Evolutionary conservation across 2,329 filamentous ascomycete genomes (phyloP), one percentile per base, ranked within the genome.

Genomic region (Trichoderma sp.): DNA sequence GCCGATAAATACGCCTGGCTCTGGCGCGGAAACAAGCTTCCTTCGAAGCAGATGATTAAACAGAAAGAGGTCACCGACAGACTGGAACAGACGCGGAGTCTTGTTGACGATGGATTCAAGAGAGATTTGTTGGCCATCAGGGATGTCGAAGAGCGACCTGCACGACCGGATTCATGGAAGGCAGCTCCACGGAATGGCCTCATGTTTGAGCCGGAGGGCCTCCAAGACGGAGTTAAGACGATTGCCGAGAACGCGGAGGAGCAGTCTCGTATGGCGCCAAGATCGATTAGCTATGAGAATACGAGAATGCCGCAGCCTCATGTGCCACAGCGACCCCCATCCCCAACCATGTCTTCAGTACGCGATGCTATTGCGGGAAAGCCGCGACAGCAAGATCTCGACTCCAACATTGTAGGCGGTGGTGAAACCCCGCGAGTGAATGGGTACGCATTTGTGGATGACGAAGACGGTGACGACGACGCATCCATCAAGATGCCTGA

Each of bases 401-500:
- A 93, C 75, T 88, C 88, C 0, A 83, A 77, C 6, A 86, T 86
- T 3, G 76, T 76, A 0, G 85, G 85, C 1, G 92, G 91, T 17
- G 87, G 86, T 71, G 94, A 97, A 80, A 98, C 95, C 0, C 96
- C 95, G 0, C 88, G 93, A 2, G 93, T 98, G 0, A 97, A 97
- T 74, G 96, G 96, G 1, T 99, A 98, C 80, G 89, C 94, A 0
- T 98, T 97, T 81, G 95, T 99, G 43, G 94, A 97, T 75, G 94
- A 97, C 71, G 92, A 92, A 63, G 86, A 88, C 53, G 87, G 88
- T 0, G 86, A 86, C 17, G 83, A 84, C 17, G 75, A 78, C 2
- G 77, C 80, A 8, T n/a, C 69, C 6, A 28, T 68, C 8, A 47
- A 57, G 11, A 50, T 76, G 13, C 73, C 79, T 59, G 81, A 84